These are phyloP conservation scores for Ophiostoma montium DNA, from an alignment of 2,329 filamentous ascomycete genomes.

Conservation along the genomic window DNA sequence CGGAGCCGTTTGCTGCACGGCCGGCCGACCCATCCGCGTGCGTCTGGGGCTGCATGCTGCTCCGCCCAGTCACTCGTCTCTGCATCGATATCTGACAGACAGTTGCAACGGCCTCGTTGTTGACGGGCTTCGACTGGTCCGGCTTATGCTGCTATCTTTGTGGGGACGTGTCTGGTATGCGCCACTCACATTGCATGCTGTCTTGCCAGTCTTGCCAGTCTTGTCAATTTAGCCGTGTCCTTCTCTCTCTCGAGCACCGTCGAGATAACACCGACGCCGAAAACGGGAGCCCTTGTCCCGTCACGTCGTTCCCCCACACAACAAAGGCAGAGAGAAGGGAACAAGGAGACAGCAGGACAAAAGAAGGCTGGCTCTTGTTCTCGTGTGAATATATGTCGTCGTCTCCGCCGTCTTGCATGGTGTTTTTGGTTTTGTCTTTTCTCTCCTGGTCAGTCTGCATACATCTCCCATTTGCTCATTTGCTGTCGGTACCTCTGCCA, in stretches of 20 bases:
- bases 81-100: neutral
- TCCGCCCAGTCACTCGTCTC: neutral
- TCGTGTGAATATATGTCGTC: constrained; percentile 5
- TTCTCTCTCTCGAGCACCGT: neutral
- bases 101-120: neutral
- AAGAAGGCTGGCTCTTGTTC: neutral
- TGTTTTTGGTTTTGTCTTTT: neutral
- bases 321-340: no score
- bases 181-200: no score
- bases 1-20: constrained; percentile 3
- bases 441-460: neutral
- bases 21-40: neutral
- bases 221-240: neutral
- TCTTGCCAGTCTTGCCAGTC: neutral
- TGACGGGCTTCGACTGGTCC: no score
- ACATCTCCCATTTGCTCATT: neutral
- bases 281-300: neutral
- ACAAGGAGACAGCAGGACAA: neutral
- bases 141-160: no score
- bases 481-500: neutral
- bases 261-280: neutral
- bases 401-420: constrained; percentile 7
- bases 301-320: neutral
- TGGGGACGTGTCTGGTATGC: no score
- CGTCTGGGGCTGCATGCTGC: neutral